phyloP scores from a whole-genome alignment of 2,329 filamentous ascomycete genomes.

The Pestalotiopsis sp. region DNA sequence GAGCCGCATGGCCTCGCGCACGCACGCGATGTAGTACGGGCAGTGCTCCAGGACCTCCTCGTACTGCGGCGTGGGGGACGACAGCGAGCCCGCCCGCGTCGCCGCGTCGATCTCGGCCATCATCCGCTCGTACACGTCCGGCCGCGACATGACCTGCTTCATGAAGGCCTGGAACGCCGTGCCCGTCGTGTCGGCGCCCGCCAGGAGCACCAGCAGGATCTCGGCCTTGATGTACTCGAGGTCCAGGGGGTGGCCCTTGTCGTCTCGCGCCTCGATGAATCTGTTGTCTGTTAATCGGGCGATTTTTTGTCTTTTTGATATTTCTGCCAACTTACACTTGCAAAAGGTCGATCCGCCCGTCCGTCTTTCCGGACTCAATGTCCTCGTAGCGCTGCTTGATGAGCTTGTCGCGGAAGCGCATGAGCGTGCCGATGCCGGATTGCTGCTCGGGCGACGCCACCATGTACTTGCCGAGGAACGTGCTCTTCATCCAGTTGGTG shows the following conservation, averaged over 20 bases:
- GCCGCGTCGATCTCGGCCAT: conserved; percentile 46
- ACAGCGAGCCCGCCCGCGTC: conserved; percentile 30
- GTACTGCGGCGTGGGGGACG: conserved; percentile 36
- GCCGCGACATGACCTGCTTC: conserved; percentile 38
- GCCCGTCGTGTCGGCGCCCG: conserved; percentile 53
- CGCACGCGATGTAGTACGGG: conserved; percentile 50
- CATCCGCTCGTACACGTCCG: conserved; percentile 42
- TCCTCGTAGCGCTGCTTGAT: conserved; percentile 48
- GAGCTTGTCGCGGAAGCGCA: conserved; percentile 57
- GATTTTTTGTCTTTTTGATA: background rate
- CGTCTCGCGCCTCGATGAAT: conserved; percentile 43
- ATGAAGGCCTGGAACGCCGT: conserved; percentile 50
- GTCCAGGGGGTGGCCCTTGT: conserved; percentile 44
- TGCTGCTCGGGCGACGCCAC: conserved; percentile 53
- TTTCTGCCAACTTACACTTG: conserved; percentile 41
- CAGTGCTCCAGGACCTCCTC: conserved; percentile 39
- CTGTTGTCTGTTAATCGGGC: conserved; percentile 20
- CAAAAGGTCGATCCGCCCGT: conserved; percentile 49
- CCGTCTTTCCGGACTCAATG: conserved; percentile 43
- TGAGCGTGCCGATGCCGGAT: conserved; percentile 54
- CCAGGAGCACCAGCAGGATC: conserved; percentile 50
- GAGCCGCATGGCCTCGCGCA: conserved; percentile 51
- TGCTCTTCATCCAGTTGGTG: conserved; percentile 54
- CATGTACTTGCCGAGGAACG: conserved; percentile 50
- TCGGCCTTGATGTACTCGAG: conserved; percentile 54